Evolutionary conservation across 768 basidiomycete species (phyloP).

Genomic region (Leccinum subtestaceum): DNA sequence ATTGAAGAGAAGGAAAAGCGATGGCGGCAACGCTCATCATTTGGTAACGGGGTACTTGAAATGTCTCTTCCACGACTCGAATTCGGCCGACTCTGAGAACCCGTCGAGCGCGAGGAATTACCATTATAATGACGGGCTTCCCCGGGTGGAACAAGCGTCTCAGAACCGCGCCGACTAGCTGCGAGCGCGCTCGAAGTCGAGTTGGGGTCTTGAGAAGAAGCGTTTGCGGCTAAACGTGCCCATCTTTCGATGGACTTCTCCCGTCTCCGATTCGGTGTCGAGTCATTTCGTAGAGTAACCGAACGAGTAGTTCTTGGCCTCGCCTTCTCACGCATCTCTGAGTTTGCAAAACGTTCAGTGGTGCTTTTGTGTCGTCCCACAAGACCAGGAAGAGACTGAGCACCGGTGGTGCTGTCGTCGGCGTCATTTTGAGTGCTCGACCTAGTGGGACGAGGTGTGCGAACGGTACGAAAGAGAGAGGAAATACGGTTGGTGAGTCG

Average conservation of each 20-base stretch:
- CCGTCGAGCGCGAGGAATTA: constrained; percentile 19
- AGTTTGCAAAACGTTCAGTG: constrained; percentile 10
- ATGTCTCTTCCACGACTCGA: constrained; percentile 26
- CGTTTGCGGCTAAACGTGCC: constrained; percentile 28
- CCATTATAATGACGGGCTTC: constrained; percentile 11
- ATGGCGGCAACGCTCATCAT: constrained; percentile 23
- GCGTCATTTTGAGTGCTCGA: constrained; percentile 14
- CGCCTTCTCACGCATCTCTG: constrained; percentile 25
- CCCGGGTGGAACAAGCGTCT: constrained; percentile 25
- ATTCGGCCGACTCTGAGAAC: constrained; percentile 24
- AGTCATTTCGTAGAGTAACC: constrained; percentile 19
- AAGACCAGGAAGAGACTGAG: constrained; percentile 31
- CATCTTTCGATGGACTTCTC: constrained; percentile 35
- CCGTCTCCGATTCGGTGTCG: constrained; percentile 24
- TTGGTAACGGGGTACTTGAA: constrained; percentile 20
- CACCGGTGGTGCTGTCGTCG: constrained; percentile 27
- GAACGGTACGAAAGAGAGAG: constrained; percentile 47
- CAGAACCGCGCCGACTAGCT: constrained; percentile 29
- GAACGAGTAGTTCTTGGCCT: constrained; percentile 26
- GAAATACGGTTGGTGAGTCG: constrained; percentile 44
- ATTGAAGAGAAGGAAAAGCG: constrained; percentile 33
- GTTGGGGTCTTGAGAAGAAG: constrained; percentile 18
- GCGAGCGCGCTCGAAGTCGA: constrained; percentile 11
- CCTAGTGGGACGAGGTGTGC: constrained; percentile 24
- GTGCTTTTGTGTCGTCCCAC: constrained; percentile 28